Evolutionary conservation across 495 filamentous ascomycete genomes (phyloP).

Genomic region (Jackrogersella minutella): DNA sequence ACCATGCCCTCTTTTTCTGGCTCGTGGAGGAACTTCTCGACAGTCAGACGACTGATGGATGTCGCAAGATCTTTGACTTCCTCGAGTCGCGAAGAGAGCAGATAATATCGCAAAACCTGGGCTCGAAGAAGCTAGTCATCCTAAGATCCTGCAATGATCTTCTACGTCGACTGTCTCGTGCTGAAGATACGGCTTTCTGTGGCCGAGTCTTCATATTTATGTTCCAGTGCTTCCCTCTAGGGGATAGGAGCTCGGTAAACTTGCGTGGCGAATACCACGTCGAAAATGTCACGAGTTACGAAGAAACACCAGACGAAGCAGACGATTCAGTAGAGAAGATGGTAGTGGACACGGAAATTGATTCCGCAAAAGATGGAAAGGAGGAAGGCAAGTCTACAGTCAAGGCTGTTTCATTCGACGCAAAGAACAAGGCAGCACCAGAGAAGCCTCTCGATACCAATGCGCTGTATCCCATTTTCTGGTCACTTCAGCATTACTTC

Average conservation of each 20-base stretch:
- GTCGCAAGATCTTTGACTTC: slow-evolving; percentile 89
- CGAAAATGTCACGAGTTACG: slow-evolving; percentile 92
- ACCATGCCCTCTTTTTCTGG: slow-evolving; percentile 83
- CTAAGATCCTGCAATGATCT: slow-evolving; percentile 95
- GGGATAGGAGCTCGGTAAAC: slow-evolving; percentile 97
- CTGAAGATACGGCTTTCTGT: slow-evolving; percentile 96
- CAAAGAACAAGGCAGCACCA: slow-evolving; percentile 48
- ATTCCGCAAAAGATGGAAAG: slow-evolving; percentile 45
- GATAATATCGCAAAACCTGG: slow-evolving; percentile 84
- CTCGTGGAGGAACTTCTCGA: slow-evolving; percentile 95
- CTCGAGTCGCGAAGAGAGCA: slow-evolving; percentile 90
- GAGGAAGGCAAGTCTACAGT: slow-evolving; percentile 51
- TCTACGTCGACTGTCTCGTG: slow-evolving; percentile 85
- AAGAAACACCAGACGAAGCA: slow-evolving; percentile 60
- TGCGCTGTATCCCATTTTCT: slow-evolving; percentile 89
- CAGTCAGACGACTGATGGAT: slow-evolving; percentile 91
- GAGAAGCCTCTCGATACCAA: slow-evolving; percentile 67
- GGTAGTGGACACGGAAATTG: slow-evolving; percentile 59
- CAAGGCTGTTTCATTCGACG: slow-evolving; percentile 63
- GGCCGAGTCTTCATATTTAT: slow-evolving; percentile 97
- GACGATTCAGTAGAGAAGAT: slow-evolving; percentile 68
- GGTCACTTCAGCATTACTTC: slow-evolving; percentile 89
- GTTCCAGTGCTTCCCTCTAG: slow-evolving; percentile 94
- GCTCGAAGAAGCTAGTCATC: slow-evolving; percentile 85
- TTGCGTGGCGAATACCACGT: slow-evolving; percentile 94